Evolutionary conservation across 2,329 filamentous ascomycete genomes (phyloP).

Genomic region (Aspergillus alliaceus): DNA sequence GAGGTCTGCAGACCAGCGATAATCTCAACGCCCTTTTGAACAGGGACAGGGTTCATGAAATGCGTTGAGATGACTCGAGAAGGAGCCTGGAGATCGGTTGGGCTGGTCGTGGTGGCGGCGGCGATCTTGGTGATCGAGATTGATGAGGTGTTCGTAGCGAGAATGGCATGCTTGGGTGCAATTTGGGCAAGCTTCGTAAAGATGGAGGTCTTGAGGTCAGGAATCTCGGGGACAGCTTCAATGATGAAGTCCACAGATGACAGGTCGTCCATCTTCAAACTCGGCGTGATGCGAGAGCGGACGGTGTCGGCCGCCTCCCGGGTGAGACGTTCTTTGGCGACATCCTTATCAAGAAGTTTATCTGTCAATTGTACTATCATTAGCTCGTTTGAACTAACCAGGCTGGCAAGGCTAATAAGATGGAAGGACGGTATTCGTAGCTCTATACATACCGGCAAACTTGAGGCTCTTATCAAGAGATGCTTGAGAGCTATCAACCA

Average conservation of each 20-base stretch:
- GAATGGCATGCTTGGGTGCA: constrained; percentile 79
- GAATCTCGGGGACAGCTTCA: constrained; percentile 93
- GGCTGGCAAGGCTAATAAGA: neutral
- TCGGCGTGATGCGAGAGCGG: constrained; percentile 67
- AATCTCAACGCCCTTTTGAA: constrained; percentile 97
- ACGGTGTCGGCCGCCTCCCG: constrained; percentile 75
- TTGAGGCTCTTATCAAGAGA: constrained; percentile 85
- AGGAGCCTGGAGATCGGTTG: constrained; percentile 75
- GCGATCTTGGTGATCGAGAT: constrained; percentile 97
- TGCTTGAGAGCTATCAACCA: constrained; percentile 81
- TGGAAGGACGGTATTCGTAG: neutral
- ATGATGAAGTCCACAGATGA: constrained; percentile 93
- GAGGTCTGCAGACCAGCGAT: constrained; percentile 93
- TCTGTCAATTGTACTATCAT: constrained; percentile 53
- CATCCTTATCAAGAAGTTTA: constrained; percentile 90
- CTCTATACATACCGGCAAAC: constrained; percentile 68
- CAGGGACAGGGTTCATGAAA: constrained; percentile 98
- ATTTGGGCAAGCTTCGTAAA: constrained; percentile 80
- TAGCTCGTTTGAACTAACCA: neutral
- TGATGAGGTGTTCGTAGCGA: constrained; percentile 97
- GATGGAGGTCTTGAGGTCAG: constrained; percentile 81
- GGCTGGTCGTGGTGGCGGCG: constrained; percentile 75
- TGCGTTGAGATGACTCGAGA: constrained; percentile 93
- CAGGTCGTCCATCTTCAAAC: constrained; percentile 74
- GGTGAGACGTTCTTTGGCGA: constrained; percentile 81